phyloP scores from a whole-genome alignment of 495 filamentous ascomycete genomes.

The Oidiodendron maius region DNA sequence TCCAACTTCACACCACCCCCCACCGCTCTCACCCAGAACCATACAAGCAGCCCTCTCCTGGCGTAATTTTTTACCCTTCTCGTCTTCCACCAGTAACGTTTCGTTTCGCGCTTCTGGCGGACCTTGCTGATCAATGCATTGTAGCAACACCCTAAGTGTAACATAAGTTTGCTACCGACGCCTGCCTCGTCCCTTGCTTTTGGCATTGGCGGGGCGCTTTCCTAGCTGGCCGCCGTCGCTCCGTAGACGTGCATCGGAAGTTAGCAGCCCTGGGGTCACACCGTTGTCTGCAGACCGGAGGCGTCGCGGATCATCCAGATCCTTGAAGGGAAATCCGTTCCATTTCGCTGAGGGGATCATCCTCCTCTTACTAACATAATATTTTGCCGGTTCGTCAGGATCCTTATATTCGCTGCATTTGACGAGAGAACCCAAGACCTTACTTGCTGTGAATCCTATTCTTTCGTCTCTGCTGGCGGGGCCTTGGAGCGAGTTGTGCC shows the following conservation, averaged over 20 bases:
- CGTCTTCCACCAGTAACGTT: constrained; percentile 17
- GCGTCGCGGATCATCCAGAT: constrained; percentile 17
- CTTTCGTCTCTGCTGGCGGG: neutral
- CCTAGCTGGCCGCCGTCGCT: constrained; percentile 5
- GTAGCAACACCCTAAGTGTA: constrained; percentile 15
- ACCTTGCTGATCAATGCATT: constrained; percentile 20
- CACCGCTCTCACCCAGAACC: no score
- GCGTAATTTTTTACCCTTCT: constrained; percentile 9
- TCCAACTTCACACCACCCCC: constrained; percentile 15
- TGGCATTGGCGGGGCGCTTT: constrained; percentile 12
- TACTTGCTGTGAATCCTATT: neutral
- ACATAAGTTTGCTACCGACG: constrained; percentile 24
- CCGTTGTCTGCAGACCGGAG: constrained; percentile 7
- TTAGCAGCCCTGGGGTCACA: constrained; percentile 24
- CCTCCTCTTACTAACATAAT: constrained; percentile 15
- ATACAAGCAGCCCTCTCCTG: constrained; percentile 8
- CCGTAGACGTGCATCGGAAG: constrained; percentile 18
- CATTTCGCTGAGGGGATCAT: neutral
- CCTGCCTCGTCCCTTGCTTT: constrained; percentile 17
- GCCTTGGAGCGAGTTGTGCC: constrained; percentile 3
- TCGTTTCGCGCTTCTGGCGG: constrained; percentile 7
- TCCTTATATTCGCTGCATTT: no score
- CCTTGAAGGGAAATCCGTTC: constrained; percentile 7
- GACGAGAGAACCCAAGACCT: neutral
- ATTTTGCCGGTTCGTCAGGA: neutral